phyloP scores from a whole-genome alignment of 1,284 basidiomycete genomes.

The Fereydounia khargensis region DNA sequence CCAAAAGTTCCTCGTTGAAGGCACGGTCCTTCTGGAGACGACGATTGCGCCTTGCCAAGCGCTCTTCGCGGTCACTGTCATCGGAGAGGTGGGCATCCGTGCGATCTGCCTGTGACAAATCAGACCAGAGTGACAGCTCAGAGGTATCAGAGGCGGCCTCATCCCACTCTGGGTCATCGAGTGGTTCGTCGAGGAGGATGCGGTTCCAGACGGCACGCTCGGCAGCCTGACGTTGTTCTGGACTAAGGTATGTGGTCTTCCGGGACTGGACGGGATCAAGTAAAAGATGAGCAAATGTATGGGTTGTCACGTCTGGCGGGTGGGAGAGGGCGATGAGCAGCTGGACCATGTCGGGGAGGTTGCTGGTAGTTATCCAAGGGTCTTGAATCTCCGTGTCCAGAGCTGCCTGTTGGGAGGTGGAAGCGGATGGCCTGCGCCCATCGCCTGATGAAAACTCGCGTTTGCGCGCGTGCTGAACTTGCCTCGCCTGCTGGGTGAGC shows the following conservation, averaged over 20 bases:
- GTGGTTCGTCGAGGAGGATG: constrained; percentile 21
- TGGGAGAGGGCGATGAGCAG: constrained; percentile 17
- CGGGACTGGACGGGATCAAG: constrained; percentile 13
- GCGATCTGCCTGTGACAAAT: no score
- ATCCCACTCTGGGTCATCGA: constrained; percentile 16
- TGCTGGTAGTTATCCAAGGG: constrained; percentile 20
- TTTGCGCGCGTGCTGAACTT: background rate
- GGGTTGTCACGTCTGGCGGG: constrained; percentile 20
- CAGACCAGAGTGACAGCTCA: constrained; percentile 22
- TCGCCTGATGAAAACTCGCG: background rate
- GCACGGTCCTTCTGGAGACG: no score
- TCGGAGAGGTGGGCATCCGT: background rate
- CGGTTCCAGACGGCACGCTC: constrained; percentile 21
- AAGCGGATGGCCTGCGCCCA: no score
- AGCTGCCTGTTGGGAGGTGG: no score
- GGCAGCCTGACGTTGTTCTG: constrained; percentile 17
- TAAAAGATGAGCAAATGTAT: constrained; percentile 22
- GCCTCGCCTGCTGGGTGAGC: constrained; percentile 6
- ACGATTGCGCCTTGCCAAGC: background rate
- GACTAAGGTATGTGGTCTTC: constrained; percentile 16
- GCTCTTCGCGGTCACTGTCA: background rate
- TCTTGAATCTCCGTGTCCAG: constrained; percentile 3
- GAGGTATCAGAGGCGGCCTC: constrained; percentile 4
- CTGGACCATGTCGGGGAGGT: constrained; percentile 16
- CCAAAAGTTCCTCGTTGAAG: no score